Evolutionary conservation across 306 rosid genomes (phyloP), one percentile per base, ranked within the genome.

Genomic region (Sechiopsis laciniata): DNA sequence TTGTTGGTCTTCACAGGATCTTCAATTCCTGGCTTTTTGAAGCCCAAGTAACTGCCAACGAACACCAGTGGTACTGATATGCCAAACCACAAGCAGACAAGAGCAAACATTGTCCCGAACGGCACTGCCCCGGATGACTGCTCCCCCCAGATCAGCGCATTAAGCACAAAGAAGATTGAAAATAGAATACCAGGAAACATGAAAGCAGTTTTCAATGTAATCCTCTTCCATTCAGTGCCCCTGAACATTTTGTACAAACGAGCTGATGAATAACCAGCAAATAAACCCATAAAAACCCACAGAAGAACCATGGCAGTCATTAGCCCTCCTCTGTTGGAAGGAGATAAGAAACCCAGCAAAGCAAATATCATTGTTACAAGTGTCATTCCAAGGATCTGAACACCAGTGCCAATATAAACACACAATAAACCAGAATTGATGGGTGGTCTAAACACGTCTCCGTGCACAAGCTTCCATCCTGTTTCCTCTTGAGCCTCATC

Each of bases 401-500:
- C 96, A 70, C 99, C 99, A 3, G 99, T 94, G 64, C 99, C 99
- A 24, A 89, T 87, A 68, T 94, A 94, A 55, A 94, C 99, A 75
- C 99, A 90, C 52, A 94, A 94, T 79, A 94, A 77, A 78, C 86
- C 83, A 59, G 96, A 94, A 82, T 94, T 94, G 80, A 89, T 55
- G 29, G 99, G 99, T 50, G 96, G 84, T 86, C 99, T 82, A 80
- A 94, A 91, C 62, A 85, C 92, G 78, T 94, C 99, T 80, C 99
- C 97, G 73, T 94, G 96, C 66, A 94, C 95, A 85, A 94, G 99
- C 65, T 94, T 94, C 99, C 99, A 94, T 78, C 99, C 99, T 8
- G 99, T 94, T 86, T 94, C 99, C 84, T 94, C 99, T 76, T 94
- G 99, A 75, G 99, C 99, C 85, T 94, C 99, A 60, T 94, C 99